Percentiles rank a stretch among this genome's conserved stretches.
phyloP scores from a whole-genome alignment of 1,284 basidiomycete genomes.

The Tilletiopsis washingtonensis region DNA sequence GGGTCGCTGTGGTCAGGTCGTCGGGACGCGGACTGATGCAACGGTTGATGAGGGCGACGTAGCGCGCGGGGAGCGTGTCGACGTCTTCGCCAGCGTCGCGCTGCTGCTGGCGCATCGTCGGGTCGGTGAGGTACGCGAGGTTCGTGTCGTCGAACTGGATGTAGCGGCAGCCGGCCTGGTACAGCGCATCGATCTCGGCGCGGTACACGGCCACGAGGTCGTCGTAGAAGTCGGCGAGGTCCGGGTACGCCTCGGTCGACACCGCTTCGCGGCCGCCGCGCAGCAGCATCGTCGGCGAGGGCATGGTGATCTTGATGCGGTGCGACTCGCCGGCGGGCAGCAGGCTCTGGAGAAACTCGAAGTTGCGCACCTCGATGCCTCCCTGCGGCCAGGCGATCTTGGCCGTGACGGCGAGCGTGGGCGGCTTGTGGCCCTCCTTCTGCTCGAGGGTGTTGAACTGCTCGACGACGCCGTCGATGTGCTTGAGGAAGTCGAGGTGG shows the following conservation, averaged over 20 bases:
- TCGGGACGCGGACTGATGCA: constrained; percentile 56
- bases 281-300: constrained; percentile 53
- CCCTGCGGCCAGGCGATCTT: constrained; percentile 32
- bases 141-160: constrained; percentile 54
- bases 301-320: constrained; percentile 66
- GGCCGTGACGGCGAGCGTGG: constrained; percentile 47
- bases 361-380: constrained; percentile 46
- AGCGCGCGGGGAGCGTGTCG: constrained; percentile 17
- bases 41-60: constrained; percentile 48
- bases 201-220: constrained; percentile 65
- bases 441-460: constrained; percentile 31
- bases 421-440: constrained; percentile 20
- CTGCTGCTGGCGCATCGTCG: constrained; percentile 19
- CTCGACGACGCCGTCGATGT: constrained; percentile 25
- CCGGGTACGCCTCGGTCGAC: constrained; percentile 55
- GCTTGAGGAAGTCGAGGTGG: constrained; percentile 25
- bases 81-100: constrained; percentile 22
- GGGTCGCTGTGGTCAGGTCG: constrained; percentile 63
- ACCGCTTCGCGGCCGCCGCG: constrained; percentile 27
- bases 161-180: constrained; percentile 63
- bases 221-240: constrained; percentile 65
- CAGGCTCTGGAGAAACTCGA: constrained; percentile 39
- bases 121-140: constrained; percentile 45
- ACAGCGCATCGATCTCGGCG: constrained; percentile 64
- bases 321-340: constrained; percentile 34